Evolutionary conservation across 805 yeast species (phyloP), one percentile per base, ranked within the genome.

Genomic region (Ogataea minuta): DNA sequence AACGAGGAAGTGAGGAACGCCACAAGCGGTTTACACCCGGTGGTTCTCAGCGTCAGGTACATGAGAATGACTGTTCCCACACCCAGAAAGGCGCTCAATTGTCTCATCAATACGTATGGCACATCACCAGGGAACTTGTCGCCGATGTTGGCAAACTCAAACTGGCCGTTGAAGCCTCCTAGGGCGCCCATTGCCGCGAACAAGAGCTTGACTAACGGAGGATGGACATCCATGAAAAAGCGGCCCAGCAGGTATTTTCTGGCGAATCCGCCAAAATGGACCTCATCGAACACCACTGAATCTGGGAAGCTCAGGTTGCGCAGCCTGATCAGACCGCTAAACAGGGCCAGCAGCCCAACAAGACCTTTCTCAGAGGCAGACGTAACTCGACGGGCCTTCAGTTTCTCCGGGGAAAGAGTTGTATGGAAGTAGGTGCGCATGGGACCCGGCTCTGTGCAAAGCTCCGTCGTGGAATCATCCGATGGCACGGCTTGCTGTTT

Each of bases 251-350:
- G 80, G 68, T 90, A 93, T 66, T 91, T 86, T 45, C 83, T 74
- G 13, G 99, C 95, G 66, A 91, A 93, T n/a, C 95, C 95, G 41
- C 99, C 99, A 55, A 93, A 93, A 63, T 93, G 99, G 37, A 91
- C 98, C 65, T 91, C 99, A 65, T 93, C 99, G 54, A 93, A 93
- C 19, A 93, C 98, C 31, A 93, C 98, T 20, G 90, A 78, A 53
- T 79, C 64, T 27, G 99, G 99, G 46, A 66, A 57, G 19, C 74
- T 67, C 43, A 93, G 67, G 38, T 73, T 67, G 49, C 70, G 67
- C 37, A 84, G 68, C 51, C 99, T 78, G 34, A 87, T 74, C 32
- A 62, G 53, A 9, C 70, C 45, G 0, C 95, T 74, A 25, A 80
- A 50, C 10, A 49, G 23, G 4, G 56, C 46, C 37, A 86, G 64